A percentile compares a stretch with the other conserved stretches of the same genome.
Evolutionary conservation across 2,329 filamentous ascomycete genomes (phyloP).

Genomic region (Xylaria hypoxylon): DNA sequence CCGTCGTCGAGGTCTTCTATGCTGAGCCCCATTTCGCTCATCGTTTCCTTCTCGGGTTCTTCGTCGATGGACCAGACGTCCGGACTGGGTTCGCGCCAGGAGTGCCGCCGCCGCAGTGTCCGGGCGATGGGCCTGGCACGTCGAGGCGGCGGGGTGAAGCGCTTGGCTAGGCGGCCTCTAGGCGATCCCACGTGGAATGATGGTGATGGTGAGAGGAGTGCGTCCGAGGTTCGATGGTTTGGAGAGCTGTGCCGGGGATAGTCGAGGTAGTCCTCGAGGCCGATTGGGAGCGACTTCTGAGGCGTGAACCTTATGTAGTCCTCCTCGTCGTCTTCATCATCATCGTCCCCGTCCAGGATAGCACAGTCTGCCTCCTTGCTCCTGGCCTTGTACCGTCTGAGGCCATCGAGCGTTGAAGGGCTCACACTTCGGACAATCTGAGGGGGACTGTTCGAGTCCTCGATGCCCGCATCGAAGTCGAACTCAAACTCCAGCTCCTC

Average conservation of each 20-base stretch:
- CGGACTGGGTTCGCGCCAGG: slow-evolving; percentile 69
- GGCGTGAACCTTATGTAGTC: slow-evolving; percentile 63
- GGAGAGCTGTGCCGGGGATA: slow-evolving; percentile 50
- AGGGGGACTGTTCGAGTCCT: slow-evolving; percentile 59
- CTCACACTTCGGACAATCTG: slow-evolving; percentile 66
- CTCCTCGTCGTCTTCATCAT: slow-evolving; percentile 59
- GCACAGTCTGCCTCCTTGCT: slow-evolving; percentile 57
- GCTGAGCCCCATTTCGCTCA: slow-evolving; percentile 57
- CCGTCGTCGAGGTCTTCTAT: slow-evolving; percentile 48
- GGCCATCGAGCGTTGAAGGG: slow-evolving; percentile 66
- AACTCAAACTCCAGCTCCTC: slow-evolving; percentile 61
- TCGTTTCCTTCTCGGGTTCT: slow-evolving; percentile 66
- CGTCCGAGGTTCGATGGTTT: slow-evolving; percentile 49
- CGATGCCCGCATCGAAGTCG: slow-evolving; percentile 68
- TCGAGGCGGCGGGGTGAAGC: slow-evolving; percentile 51
- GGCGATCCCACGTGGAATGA: slow-evolving; percentile 52
- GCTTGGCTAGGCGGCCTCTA: slow-evolving; percentile 44
- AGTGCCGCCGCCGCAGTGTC: slow-evolving; percentile 57
- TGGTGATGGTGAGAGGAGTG: slow-evolving; percentile 50
- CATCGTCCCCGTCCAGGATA: slow-evolving; percentile 57
- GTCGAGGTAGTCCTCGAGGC: slow-evolving; percentile 58
- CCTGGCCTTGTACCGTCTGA: slow-evolving; percentile 58
- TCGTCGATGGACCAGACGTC: slow-evolving; percentile 72
- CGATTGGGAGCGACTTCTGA: slow-evolving; percentile 56
- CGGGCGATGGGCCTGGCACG: slow-evolving; percentile 49